phyloP scores from a whole-genome alignment of 148 eudicot species.

The Vaccinium myrtillus region DNA sequence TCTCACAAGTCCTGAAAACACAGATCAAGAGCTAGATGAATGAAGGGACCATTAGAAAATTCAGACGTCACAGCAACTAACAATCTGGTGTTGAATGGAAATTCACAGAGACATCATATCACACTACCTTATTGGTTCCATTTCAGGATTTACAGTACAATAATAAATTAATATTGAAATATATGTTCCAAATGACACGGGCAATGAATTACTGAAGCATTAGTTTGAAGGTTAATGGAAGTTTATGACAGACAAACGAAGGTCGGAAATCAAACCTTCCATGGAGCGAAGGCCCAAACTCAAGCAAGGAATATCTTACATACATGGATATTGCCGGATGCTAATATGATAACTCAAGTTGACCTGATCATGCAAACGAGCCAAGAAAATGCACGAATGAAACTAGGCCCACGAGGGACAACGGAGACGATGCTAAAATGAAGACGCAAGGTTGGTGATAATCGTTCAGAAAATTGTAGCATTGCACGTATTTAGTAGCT shows the following conservation, averaged over 20 bases:
- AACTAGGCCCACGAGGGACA: not conserved
- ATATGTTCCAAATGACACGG: not conserved
- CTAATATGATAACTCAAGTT: not conserved
- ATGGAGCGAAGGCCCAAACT: not conserved
- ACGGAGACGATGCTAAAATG: not conserved
- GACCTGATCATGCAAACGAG: not conserved
- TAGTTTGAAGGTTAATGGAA: not conserved
- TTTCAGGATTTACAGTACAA: not conserved
- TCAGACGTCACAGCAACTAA: not conserved
- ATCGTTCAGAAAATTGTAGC: not conserved
- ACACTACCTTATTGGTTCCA: not conserved
- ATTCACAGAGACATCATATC: not conserved
- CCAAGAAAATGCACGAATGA: not conserved
- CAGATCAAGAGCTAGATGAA: not conserved
- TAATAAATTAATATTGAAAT: not conserved
- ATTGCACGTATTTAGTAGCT: not conserved
- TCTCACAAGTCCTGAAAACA: conserved; percentile 46
- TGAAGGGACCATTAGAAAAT: not conserved
- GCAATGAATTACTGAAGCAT: not conserved
- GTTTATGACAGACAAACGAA: not conserved
- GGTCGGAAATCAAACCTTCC: not conserved
- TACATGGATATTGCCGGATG: not conserved
- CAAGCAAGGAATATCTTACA: not conserved
- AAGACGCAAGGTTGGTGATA: not conserved
- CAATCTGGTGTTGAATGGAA: not conserved